Base-by-base conservation (phyloP, 2,329 filamentous ascomycete genomes). In the Cladobotryum mycophilum region DNA sequence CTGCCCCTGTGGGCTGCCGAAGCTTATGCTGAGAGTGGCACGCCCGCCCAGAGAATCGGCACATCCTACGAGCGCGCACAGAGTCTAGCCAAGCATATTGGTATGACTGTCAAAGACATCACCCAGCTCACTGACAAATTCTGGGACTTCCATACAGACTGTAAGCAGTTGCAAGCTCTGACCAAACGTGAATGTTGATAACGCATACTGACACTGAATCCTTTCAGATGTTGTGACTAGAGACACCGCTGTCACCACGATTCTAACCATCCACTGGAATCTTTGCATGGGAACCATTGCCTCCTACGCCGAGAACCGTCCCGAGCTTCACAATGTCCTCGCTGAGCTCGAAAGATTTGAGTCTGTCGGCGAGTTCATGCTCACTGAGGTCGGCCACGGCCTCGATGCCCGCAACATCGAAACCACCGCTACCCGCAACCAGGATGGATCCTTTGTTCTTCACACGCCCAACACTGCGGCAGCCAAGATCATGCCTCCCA, bases 341-440 rank as follows among this genome's bases (percentile, higher is more conserved):
- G 25, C 25, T 30, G 11, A 17, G 20, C 53, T 59, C 5, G 38
- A 56, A 8, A 55, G 36, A 1, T 66, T 65, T 48, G 54, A 61
- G 2, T 14, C 56, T 25, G 60, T 55, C 36, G 62, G 64, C 20
- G 59, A 68, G 43, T 73, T 68, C 47, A 60, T 72, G 59, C 58
- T 72, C 2, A 72, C 68, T 0, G 69, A 73, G 48, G 49, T 70
- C 5, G 66, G 66, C 1, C 69, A 70, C 49, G 69, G 69, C 1
- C 57, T 71, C 3, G 69, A 72, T 52, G 67, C 68, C 2, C 56
- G 59, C 2, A 70, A 70, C 33, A 45, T 72, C 4, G 64, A 71
- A 49, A 71, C 69, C 2, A 69, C 61, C 0, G 68, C 67, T 5
- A 70, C 64, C 2, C 49, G 66, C 5, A 54, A 63, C 2, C 45